Conservation (phyloP, 176 grass and related monocot species). For the Thinopyrum elongatum region DNA sequence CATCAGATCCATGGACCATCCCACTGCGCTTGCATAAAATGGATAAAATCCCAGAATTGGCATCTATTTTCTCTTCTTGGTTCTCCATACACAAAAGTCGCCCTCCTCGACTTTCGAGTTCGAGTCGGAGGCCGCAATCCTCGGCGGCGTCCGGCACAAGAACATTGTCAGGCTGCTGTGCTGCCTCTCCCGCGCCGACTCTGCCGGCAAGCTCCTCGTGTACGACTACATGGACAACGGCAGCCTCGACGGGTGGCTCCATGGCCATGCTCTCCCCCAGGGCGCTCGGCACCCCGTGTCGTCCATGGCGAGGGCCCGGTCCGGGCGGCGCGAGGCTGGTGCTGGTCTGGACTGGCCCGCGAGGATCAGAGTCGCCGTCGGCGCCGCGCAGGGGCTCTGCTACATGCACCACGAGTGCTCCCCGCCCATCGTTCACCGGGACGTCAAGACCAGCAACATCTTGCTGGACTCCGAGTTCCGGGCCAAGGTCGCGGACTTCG, state of each 20-base stretch:
- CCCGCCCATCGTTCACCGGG: constrained; percentile 75
- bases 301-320: constrained; percentile 7
- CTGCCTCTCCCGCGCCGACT: constrained; percentile 54
- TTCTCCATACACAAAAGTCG: too few species aligned
- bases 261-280: not conserved
- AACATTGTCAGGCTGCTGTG: constrained; percentile 87
- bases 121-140: constrained; percentile 65
- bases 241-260: constrained; percentile 80
- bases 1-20: too few species aligned
- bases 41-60: too few species aligned
- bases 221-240: constrained; percentile 88
- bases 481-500: constrained; percentile 77
- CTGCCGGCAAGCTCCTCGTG: constrained; percentile 64
- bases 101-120: too few species aligned
- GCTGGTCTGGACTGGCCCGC: constrained; percentile 53
- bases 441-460: constrained; percentile 90
- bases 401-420: constrained; percentile 89
- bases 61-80: too few species aligned
- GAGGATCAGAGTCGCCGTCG: constrained; percentile 67
- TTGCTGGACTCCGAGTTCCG: constrained; percentile 67
- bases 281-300: not conserved
- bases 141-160: constrained; percentile 64
- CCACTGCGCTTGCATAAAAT: too few species aligned
- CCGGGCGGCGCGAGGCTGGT: not conserved
- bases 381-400: constrained; percentile 54